These are phyloP conservation scores for Microdochium bolleyi DNA, from an alignment of 2,329 filamentous ascomycete genomes.

Conservation along the genomic window DNA sequence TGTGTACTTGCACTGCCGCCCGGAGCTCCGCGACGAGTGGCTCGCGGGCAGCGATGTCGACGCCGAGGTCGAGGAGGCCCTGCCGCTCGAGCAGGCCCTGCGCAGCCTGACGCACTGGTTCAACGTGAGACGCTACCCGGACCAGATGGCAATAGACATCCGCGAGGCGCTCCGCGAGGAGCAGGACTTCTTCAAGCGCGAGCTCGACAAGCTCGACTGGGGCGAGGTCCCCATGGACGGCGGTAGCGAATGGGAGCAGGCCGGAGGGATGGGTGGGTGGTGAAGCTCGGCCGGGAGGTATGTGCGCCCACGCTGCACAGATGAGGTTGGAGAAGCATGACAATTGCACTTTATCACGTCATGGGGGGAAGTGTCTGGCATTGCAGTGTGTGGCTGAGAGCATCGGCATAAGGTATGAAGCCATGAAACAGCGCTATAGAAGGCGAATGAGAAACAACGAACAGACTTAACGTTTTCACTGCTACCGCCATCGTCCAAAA, in stretches of 20 bases:
- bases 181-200: constrained; percentile 70
- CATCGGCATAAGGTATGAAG: too few relatives aligned
- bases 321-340: too few relatives aligned
- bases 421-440: too few relatives aligned
- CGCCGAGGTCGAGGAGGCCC: constrained; percentile 83
- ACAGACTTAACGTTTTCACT: too few relatives aligned
- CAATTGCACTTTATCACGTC: too few relatives aligned
- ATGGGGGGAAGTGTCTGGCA: too few relatives aligned
- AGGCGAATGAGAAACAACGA: too few relatives aligned
- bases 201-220: constrained; percentile 66
- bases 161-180: constrained; percentile 58
- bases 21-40: constrained; percentile 93
- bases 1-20: constrained; percentile 87
- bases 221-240: constrained; percentile 23
- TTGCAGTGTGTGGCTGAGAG: too few relatives aligned
- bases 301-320: too few relatives aligned
- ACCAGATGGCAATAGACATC: constrained; percentile 59
- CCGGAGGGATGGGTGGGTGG: background rate
- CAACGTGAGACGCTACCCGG: constrained; percentile 76
- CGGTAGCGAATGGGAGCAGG: background rate
- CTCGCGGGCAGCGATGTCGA: constrained; percentile 85
- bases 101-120: constrained; percentile 90
- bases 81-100: constrained; percentile 86
- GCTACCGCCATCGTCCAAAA: too few relatives aligned
- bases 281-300: background rate